Evolutionary conservation across 73 alveolate species (phyloP).

Genomic region (Loxodes magnus): DNA sequence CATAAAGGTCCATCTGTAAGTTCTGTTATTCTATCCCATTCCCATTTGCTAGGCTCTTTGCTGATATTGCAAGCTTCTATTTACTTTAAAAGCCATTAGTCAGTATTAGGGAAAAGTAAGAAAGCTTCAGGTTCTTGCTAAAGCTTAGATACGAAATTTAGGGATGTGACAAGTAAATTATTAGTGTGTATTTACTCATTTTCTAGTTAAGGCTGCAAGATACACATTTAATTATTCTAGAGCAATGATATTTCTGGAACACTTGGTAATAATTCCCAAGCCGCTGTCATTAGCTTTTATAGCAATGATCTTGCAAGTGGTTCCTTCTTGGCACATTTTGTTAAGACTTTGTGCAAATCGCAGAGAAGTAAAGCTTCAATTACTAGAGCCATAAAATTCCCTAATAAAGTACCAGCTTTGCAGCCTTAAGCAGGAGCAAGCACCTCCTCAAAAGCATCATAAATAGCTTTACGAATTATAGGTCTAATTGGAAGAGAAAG

Average conservation of each 20-base stretch:
- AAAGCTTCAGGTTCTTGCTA: too few relatives aligned
- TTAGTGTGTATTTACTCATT: too few relatives aligned
- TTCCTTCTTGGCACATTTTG: conserved; percentile 1
- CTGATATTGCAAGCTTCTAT: neutral
- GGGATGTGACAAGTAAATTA: too few relatives aligned
- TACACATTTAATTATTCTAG: too few relatives aligned
- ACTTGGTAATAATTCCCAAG: conserved; percentile 7
- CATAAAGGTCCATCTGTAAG: conserved; percentile 1
- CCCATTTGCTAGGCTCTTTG: conserved; percentile 12
- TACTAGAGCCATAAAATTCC: conserved; percentile 5
- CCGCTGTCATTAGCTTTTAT: conserved; percentile 1
- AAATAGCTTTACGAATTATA: conserved; percentile 5
- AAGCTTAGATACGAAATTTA: too few relatives aligned
- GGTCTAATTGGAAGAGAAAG: conserved; percentile 1
- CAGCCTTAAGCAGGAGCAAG: conserved; percentile 4
- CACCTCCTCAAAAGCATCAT: conserved; percentile 5
- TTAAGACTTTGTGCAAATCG: neutral
- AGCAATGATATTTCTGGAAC: neutral
- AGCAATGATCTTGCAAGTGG: conserved; percentile 2
- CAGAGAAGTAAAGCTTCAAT: conserved; percentile 4
- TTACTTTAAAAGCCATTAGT: too few relatives aligned
- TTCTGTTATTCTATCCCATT: conserved; percentile 2
- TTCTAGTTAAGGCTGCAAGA: too few relatives aligned
- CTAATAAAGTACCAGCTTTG: neutral
- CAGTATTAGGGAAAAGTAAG: too few relatives aligned